A percentile compares a stretch with the other conserved stretches of the same genome.
Evolutionary conservation across 2,329 filamentous ascomycete species (phyloP).

Genomic region (Colletotrichum lupini): DNA sequence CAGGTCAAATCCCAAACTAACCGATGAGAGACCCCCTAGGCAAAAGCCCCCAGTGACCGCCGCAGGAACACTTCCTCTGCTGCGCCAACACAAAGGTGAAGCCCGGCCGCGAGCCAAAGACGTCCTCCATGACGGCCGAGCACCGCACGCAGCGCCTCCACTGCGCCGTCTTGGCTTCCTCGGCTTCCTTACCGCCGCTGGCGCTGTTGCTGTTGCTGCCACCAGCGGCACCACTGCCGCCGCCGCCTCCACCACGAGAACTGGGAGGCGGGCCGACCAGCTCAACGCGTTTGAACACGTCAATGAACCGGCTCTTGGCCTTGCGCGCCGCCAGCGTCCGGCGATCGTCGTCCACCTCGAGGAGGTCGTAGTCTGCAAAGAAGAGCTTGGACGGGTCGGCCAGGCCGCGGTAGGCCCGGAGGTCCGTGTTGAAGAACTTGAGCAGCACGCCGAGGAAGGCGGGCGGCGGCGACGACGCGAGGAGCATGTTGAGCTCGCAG

Average conservation of each 20-base stretch:
- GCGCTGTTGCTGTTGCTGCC: not conserved
- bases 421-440: conserved; percentile 69
- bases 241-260: not conserved
- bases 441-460: conserved; percentile 69
- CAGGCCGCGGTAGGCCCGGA: conserved; percentile 67
- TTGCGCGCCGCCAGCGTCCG: conserved; percentile 55
- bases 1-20: not conserved
- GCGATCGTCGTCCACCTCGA: conserved; percentile 72
- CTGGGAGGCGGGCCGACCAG: conserved; percentile 45
- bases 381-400: conserved; percentile 76
- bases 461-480: conserved; percentile 58
- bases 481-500: conserved; percentile 63
- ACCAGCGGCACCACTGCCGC: no score
- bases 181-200: conserved; percentile 42
- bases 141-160: conserved; percentile 69
- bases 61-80: conserved; percentile 66
- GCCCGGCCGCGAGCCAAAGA: conserved; percentile 58
- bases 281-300: conserved; percentile 69
- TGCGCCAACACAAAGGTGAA: conserved; percentile 65
- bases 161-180: conserved; percentile 51
- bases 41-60: conserved; percentile 63
- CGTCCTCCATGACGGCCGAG: conserved; percentile 73
- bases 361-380: conserved; percentile 76
- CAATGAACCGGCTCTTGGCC: conserved; percentile 55
- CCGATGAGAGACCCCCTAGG: conserved; percentile 40